A percentile compares a stretch with the other conserved stretches of the same genome.
These are phyloP conservation scores for Lupinus albus DNA, from an alignment of 306 rosid genomes.

Conservation along the genomic window DNA sequence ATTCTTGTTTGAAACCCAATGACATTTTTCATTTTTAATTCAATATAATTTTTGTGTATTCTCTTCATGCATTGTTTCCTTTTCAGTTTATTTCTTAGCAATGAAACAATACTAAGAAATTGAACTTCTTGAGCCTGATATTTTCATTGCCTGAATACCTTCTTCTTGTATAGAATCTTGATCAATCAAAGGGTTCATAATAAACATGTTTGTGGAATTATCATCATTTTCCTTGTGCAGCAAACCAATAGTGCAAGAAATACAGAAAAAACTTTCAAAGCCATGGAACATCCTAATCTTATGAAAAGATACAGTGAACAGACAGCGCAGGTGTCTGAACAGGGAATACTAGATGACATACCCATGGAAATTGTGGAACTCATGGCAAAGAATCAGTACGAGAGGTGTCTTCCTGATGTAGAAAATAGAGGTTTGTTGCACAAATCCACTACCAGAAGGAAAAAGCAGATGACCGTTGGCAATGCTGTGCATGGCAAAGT, in stretches of 20 bases:
- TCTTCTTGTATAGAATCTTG: background rate
- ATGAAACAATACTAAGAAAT: background rate
- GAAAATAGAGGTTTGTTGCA: constrained; percentile 49
- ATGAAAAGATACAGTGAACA: constrained; percentile 51
- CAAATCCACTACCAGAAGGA: constrained; percentile 52
- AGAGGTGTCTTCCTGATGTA: constrained; percentile 70
- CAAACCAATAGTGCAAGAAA: constrained; percentile 55
- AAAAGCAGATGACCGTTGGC: constrained; percentile 47
- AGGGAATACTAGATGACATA: constrained; percentile 71
- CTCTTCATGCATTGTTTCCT: background rate
- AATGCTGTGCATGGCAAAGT: constrained; percentile 42
- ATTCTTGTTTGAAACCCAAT: background rate
- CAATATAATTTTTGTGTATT: background rate
- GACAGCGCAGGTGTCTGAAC: constrained; percentile 53
- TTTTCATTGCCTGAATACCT: constrained; percentile 18
- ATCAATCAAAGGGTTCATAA: constrained; percentile 23
- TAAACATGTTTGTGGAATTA: constrained; percentile 30
- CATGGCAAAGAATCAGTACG: constrained; percentile 85
- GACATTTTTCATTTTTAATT: background rate
- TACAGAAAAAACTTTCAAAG: constrained; percentile 49
- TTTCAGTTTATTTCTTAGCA: background rate
- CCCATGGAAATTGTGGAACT: constrained; percentile 96
- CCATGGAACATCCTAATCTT: constrained; percentile 47
- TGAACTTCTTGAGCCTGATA: background rate
- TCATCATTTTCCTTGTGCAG: constrained; percentile 52